Percentiles rank a stretch among this genome's conserved stretches.
These are phyloP conservation scores for Fusarium devonianum DNA, from an alignment of 2,329 filamentous ascomycete genomes.

Conservation along the genomic window DNA sequence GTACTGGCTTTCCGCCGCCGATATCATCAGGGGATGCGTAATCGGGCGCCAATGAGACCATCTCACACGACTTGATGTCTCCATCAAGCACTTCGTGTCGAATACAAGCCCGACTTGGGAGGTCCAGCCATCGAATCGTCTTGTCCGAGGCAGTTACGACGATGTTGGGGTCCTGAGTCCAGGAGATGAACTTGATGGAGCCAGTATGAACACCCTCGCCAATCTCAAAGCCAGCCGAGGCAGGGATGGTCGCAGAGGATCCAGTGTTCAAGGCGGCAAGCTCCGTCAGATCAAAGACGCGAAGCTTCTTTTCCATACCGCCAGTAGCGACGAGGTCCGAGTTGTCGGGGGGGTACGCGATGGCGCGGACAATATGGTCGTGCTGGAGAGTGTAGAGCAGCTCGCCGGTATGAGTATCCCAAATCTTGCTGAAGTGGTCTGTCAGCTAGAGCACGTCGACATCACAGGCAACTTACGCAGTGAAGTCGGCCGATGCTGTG, in stretches of 20 bases:
- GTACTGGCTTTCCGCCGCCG: conserved; percentile 72
- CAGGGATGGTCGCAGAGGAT: conserved; percentile 57
- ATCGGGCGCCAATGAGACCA: conserved; percentile 71
- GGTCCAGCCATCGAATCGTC: conserved; percentile 92
- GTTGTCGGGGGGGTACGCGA: conserved; percentile 85
- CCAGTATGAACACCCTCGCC: conserved; percentile 83
- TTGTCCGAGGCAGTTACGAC: conserved; percentile 93
- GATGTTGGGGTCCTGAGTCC: conserved; percentile 87
- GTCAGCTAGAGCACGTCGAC: conserved; percentile 34
- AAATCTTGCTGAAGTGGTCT: conserved; percentile 77
- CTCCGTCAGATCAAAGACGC: conserved; percentile 85
- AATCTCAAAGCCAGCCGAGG: conserved; percentile 81
- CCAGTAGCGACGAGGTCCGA: conserved; percentile 90
- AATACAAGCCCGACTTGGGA: conserved; percentile 77
- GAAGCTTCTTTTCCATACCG: conserved; percentile 94
- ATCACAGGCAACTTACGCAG: conserved; percentile 67
- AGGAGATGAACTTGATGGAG: conserved; percentile 95
- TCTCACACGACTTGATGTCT: conserved; percentile 89
- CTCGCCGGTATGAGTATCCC: conserved; percentile 96
- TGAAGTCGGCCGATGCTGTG: conserved; percentile 95
- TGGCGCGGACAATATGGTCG: conserved; percentile 91
- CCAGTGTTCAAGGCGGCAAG: conserved; percentile 53
- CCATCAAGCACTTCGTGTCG: conserved; percentile 82
- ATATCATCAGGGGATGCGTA: conserved; percentile 68
- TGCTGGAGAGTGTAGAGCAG: conserved; percentile 87